These are phyloP conservation scores for Saccharomycopsis vini DNA, from an alignment of 805 yeast species.

Conservation along the genomic window DNA sequence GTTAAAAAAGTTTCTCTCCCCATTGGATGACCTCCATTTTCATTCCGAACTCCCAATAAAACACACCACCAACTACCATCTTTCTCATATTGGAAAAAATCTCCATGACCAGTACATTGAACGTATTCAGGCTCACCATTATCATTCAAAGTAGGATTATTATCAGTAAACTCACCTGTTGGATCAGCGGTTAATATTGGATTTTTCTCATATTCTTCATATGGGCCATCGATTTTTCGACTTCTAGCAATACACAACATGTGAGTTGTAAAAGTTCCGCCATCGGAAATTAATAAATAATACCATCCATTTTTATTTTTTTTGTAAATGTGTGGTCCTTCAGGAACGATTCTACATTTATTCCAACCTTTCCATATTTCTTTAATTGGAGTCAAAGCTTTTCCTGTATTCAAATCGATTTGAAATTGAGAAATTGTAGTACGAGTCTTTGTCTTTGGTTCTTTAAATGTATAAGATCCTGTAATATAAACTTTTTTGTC, in stretches of 20 bases:
- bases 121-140: conserved; percentile 3
- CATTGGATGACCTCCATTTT: conserved; percentile 10
- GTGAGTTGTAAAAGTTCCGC: conserved; percentile 14
- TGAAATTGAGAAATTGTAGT: conserved; percentile 10
- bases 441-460: conserved; percentile 8
- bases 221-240: conserved; percentile 9
- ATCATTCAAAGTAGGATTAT: neutral
- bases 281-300: conserved; percentile 11
- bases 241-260: conserved; percentile 13
- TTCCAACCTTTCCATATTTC: conserved; percentile 16
- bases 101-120: conserved; percentile 15
- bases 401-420: conserved; percentile 8
- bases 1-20: conserved; percentile 15
- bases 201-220: conserved; percentile 2
- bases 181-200: conserved; percentile 16
- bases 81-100: conserved; percentile 4
- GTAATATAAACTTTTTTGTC: conserved; percentile 8
- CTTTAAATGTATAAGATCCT: conserved; percentile 11
- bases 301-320: conserved; percentile 11
- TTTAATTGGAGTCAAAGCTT: neutral
- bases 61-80: conserved; percentile 9
- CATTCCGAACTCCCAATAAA: conserved; percentile 4
- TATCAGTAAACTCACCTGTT: conserved; percentile 11
- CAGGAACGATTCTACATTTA: conserved; percentile 13
- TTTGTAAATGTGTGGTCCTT: conserved; percentile 16